Evolutionary conservation across 169 alveolate genomes (phyloP).

Genomic region (Babesia bovis): DNA sequence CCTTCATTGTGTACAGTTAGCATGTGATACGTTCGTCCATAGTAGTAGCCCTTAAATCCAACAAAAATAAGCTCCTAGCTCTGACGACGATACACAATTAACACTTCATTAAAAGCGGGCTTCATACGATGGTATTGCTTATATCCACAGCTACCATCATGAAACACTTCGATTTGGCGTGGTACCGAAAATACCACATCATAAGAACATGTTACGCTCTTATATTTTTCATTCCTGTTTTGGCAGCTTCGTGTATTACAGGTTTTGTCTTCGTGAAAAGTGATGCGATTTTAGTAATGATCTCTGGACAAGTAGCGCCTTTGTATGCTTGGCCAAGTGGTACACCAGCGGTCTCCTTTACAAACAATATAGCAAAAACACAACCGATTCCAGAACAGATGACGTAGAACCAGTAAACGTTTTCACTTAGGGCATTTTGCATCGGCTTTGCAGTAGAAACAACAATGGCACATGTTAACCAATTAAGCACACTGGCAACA

Average conservation of each 20-base stretch:
- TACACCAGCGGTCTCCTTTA: conserved; percentile 82
- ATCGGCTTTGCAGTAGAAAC: conserved; percentile 78
- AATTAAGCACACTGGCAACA: conserved; percentile 76
- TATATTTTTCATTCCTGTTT: too few relatives aligned
- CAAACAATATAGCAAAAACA: conserved; percentile 71
- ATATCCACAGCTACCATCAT: too few relatives aligned
- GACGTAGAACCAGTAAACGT: conserved; percentile 70
- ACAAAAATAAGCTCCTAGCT: too few relatives aligned
- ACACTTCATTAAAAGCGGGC: too few relatives aligned
- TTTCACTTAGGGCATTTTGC: conserved; percentile 27
- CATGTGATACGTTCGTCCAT: too few relatives aligned
- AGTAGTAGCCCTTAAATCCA: too few relatives aligned
- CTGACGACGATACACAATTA: too few relatives aligned
- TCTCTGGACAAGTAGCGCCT: background rate
- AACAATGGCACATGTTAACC: conserved; percentile 76
- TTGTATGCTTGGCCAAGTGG: conserved; percentile 69
- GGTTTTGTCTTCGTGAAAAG: background rate
- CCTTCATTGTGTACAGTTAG: too few relatives aligned
- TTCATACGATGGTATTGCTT: too few relatives aligned
- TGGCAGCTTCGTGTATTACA: background rate
- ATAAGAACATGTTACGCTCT: too few relatives aligned
- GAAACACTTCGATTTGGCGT: too few relatives aligned
- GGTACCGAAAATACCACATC: too few relatives aligned
- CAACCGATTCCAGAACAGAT: conserved; percentile 64
- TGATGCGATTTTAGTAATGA: background rate